Evolutionary conservation across 331 rosid genomes (phyloP), one percentile per base, ranked within the genome.

Genomic region (Ulmus americana): DNA sequence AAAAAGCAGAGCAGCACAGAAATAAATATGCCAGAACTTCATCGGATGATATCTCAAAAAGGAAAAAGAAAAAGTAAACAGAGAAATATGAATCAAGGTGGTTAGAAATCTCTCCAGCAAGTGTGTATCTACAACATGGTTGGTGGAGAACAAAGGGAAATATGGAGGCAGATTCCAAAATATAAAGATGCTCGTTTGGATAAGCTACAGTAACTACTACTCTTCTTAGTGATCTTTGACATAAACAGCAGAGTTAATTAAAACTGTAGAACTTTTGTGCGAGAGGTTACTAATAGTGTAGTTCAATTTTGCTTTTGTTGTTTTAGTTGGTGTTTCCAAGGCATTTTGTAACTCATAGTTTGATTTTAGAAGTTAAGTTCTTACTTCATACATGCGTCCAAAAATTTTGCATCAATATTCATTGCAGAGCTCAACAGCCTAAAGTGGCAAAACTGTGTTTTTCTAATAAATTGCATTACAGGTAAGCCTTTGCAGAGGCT

Each of bases 1-100:
- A 77, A 51, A 83, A 68, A 7, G 68, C 55, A 22, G 82, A 70
- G 28, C 73, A 43, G 55, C 70, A 68, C 68, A 55, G 57, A 49
- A 80, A 75, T 77, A 76, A 69, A 48, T 45, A 71, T 61, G 66
- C 73, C 35, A 69, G 76, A 64, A 39, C 42, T 45, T 76, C 75
- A 59, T 66, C 16, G 3, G 81, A 75, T 52, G 77, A 67, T 62
- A 70, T 62, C 73, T 64, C 74, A 4, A 72, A 75, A n/a, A 61
- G 74, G 67, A 79, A 74, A 73, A 70, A 66, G 48, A 68, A 47
- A 52, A 74, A 54, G 70, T 70, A 71, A 10, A 67, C 64, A 42
- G 75, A 74, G 82, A 76, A 67, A 58, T 28, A 57, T 71, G 63
- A 63, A 64, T 61, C 72, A 52, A 45, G 74, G 73, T 66, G 73